phyloP scores from a whole-genome alignment of 2,329 filamentous ascomycete species.

The Thelonectria discophora region DNA sequence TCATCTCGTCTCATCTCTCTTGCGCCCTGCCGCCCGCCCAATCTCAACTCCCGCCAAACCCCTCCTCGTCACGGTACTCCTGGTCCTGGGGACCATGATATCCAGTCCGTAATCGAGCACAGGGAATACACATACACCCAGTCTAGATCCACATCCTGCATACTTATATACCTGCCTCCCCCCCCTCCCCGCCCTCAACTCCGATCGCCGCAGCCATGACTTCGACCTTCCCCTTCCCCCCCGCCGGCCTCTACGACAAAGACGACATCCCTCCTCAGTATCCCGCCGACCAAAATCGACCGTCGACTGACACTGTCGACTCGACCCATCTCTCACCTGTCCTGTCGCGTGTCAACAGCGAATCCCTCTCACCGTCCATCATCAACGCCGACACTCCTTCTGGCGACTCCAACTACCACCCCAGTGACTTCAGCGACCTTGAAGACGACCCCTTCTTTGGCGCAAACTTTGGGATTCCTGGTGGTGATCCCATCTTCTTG shows the following conservation, averaged over 20 bases:
- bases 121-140: conserved; percentile 38
- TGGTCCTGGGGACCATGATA: conserved; percentile 44
- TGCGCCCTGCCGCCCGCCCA: conserved; percentile 5
- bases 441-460: conserved; percentile 62
- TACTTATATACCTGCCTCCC: conserved; percentile 47
- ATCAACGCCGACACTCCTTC: conserved; percentile 56
- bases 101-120: conserved; percentile 44
- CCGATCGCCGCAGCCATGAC: conserved; percentile 50
- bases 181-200: conserved; percentile 33
- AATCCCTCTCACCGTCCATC: conserved; percentile 42
- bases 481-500: conserved; percentile 58
- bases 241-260: conserved; percentile 51
- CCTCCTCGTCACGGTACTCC: conserved; percentile 26
- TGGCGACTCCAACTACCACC: conserved; percentile 58
- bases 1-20: conserved; percentile 8
- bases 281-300: conserved; percentile 35
- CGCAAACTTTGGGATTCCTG: conserved; percentile 55
- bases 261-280: conserved; percentile 45
- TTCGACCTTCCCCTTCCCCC: conserved; percentile 54
- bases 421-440: conserved; percentile 59
- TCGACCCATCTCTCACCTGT: conserved; percentile 54
- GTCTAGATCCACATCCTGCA: conserved; percentile 36
- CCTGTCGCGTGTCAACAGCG: conserved; percentile 51
- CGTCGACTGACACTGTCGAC: conserved; percentile 46
- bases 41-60: neutral